These are phyloP conservation scores for Neocucurbitaria cava DNA, from an alignment of 2,329 filamentous ascomycete species.

Conservation along the genomic window DNA sequence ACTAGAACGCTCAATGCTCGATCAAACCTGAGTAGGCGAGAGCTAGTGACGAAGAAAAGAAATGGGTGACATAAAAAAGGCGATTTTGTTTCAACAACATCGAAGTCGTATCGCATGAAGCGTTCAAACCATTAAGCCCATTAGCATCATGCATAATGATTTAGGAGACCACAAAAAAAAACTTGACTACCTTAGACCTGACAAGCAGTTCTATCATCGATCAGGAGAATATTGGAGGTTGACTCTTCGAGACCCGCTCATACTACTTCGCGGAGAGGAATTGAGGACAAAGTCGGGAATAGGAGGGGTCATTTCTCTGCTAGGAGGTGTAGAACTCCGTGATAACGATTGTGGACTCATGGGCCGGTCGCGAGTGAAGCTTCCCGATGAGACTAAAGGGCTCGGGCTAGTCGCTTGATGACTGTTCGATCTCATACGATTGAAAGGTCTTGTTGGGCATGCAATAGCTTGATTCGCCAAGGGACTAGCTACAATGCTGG, in stretches of 20 bases:
- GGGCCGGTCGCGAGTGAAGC: constrained; percentile 30
- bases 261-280: constrained; percentile 49
- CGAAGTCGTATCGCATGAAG: constrained; percentile 15
- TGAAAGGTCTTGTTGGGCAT: constrained; percentile 43
- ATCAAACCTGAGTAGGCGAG: constrained; percentile 24
- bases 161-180: neutral
- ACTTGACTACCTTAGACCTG: neutral
- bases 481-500: constrained; percentile 73
- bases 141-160: neutral
- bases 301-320: constrained; percentile 48
- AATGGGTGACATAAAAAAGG: neutral
- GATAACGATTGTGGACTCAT: constrained; percentile 27
- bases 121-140: neutral
- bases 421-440: constrained; percentile 47
- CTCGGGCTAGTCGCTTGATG: constrained; percentile 30
- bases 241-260: constrained; percentile 39
- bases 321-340: constrained; percentile 45
- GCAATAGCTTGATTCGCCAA: constrained; percentile 69
- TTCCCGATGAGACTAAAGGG: constrained; percentile 32
- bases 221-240: constrained; percentile 33
- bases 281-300: constrained; percentile 54
- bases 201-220: constrained; percentile 15
- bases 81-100: constrained; percentile 1
- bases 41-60: constrained; percentile 14
- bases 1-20: constrained; percentile 20